A percentile compares a stretch with the other conserved stretches of the same genome.
phyloP scores from a whole-genome alignment of 345 rosid species.

The Excoecaria cochinchinensis region DNA sequence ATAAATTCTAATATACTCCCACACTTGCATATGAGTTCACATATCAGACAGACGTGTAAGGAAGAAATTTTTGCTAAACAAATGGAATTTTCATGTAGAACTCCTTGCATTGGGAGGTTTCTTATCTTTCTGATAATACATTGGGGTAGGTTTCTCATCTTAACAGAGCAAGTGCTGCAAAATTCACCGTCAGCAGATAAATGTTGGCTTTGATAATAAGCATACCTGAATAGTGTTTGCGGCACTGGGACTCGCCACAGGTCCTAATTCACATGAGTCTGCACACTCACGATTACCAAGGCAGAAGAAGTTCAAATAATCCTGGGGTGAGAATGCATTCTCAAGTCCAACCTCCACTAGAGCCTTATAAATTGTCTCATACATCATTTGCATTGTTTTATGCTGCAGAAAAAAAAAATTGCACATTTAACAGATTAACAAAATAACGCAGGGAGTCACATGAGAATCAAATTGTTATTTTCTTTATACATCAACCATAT shows the following conservation, averaged over 20 bases:
- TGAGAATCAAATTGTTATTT: background rate
- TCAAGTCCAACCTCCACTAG: conserved; percentile 82
- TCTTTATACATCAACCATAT: background rate
- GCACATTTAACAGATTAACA: conserved; percentile 9
- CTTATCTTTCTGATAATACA: no score
- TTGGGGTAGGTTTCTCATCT: background rate
- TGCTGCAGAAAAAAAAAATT: conserved; percentile 45
- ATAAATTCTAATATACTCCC: background rate
- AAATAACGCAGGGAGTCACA: background rate
- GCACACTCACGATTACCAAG: conserved; percentile 79
- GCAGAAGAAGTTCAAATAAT: conserved; percentile 91
- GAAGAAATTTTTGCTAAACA: background rate
- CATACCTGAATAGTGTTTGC: conserved; percentile 69
- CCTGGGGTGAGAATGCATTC: conserved; percentile 62
- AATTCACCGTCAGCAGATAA: conserved; percentile 6
- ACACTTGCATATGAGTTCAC: background rate
- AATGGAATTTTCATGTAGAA: background rate
- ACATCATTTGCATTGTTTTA: conserved; percentile 99
- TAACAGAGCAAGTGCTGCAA: conserved; percentile 1
- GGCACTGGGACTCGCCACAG: conserved; percentile 39
- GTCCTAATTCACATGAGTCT: conserved; percentile 19
- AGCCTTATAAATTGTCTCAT: conserved; percentile 83
- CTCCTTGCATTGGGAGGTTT: background rate
- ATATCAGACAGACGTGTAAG: background rate
- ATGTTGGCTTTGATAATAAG: background rate